phyloP scores from a whole-genome alignment of 768 basidiomycete species.

The Hypholoma fasciculare region DNA sequence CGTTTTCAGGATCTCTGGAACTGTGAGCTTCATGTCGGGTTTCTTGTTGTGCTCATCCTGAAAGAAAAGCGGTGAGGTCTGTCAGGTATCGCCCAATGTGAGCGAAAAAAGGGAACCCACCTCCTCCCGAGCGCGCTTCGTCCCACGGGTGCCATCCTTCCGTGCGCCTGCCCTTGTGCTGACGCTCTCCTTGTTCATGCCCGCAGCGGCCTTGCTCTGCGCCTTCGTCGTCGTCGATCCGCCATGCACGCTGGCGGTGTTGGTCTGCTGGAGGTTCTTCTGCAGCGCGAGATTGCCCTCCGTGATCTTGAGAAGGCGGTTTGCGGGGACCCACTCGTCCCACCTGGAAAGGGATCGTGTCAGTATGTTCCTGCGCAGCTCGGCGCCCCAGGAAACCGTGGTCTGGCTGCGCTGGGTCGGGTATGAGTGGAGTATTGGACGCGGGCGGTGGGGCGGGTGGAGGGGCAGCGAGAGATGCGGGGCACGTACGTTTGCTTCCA shows the following conservation, averaged over 20 bases:
- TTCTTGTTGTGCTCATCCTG: conserved; percentile 78
- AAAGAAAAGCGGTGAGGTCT: not conserved
- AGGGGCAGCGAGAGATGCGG: not conserved
- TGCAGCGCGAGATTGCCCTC: conserved; percentile 80
- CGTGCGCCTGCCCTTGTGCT: conserved; percentile 36
- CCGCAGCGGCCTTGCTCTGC: conserved; percentile 18
- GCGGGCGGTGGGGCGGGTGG: not conserved
- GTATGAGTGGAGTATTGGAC: conserved; percentile 1
- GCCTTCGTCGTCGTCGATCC: conserved; percentile 21
- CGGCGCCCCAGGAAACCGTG: not conserved
- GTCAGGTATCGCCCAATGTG: conserved; percentile 1
- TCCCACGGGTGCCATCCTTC: conserved; percentile 66
- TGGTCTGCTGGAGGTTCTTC: conserved; percentile 52
- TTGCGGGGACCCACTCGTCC: conserved; percentile 95
- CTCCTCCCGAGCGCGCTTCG: conserved; percentile 76
- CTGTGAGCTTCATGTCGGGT: conserved; percentile 86
- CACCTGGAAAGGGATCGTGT: conserved; percentile 51
- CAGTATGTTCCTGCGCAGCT: not conserved
- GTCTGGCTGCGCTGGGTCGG: not conserved
- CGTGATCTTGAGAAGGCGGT: conserved; percentile 81
- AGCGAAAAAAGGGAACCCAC: conserved; percentile 33
- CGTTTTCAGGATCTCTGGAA: conserved; percentile 89
- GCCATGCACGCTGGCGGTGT: conserved; percentile 24
- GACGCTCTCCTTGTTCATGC: conserved; percentile 26
- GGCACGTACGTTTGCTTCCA: conserved; percentile 92